Conservation (phyloP, 2,329 filamentous ascomycete genomes). For the Orbilia ellipsospora region DNA sequence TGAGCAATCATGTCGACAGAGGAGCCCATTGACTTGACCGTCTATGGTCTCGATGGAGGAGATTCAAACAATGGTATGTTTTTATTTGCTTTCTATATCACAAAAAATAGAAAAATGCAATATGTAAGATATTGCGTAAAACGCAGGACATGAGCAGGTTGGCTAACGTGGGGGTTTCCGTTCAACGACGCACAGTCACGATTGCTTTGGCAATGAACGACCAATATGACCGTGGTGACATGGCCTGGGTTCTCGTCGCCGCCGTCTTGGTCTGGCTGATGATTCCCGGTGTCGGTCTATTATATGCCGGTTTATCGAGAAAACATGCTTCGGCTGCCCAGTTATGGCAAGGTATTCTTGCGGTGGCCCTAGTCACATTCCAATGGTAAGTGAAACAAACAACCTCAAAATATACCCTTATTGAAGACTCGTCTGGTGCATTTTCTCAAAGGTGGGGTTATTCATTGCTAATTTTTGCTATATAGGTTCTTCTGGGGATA, state of each 20-base stretch:
- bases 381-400: slow-evolving; percentile 62
- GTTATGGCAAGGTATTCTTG: slow-evolving; percentile 72
- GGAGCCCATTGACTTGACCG: slow-evolving; percentile 40
- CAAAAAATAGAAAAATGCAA: background rate
- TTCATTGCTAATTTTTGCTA: slow-evolving; percentile 61
- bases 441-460: background rate
- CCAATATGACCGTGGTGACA: slow-evolving; percentile 70
- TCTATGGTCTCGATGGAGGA: slow-evolving; percentile 46
- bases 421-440: background rate
- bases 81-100: background rate
- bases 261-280: slow-evolving; percentile 71
- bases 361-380: slow-evolving; percentile 69
- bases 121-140: background rate
- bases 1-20: slow-evolving; percentile 36
- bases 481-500: slow-evolving; percentile 70
- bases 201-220: slow-evolving; percentile 47
- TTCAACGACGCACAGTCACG: slow-evolving; percentile 26
- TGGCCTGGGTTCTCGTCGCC: slow-evolving; percentile 81
- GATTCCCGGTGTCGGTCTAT: slow-evolving; percentile 73
- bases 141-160: background rate
- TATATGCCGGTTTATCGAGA: slow-evolving; percentile 73
- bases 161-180: slow-evolving; percentile 8
- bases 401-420: background rate
- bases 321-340: slow-evolving; percentile 72
- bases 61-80: slow-evolving; percentile 47